Percentiles rank a stretch among this genome's conserved stretches.
Evolutionary conservation across 345 rosid genomes (phyloP).

Genomic region (Gossypioides kirkii): DNA sequence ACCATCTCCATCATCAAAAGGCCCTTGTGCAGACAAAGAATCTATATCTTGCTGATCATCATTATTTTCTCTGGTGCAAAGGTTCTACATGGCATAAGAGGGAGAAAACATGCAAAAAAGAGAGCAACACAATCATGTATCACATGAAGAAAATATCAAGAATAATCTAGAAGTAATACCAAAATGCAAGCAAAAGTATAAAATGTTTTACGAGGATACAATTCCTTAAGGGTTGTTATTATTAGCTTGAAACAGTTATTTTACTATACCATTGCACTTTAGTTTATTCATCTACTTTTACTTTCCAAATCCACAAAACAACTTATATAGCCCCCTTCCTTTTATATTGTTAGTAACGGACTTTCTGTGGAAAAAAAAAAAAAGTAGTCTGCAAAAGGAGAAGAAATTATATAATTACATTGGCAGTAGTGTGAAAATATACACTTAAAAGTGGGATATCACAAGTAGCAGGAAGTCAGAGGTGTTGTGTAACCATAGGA

Average conservation of each 20-base stretch:
- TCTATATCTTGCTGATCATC: slow-evolving; percentile 27
- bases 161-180: not conserved
- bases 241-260: not conserved
- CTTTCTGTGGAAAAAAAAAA: not conserved
- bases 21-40: slow-evolving; percentile 22
- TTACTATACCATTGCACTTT: not conserved
- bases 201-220: not conserved
- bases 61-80: slow-evolving; percentile 26
- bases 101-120: slow-evolving; percentile 10
- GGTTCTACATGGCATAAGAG: slow-evolving; percentile 30
- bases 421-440: not conserved
- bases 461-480: not conserved
- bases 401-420: not conserved
- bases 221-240: not conserved
- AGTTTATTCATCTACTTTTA: not conserved
- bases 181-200: not conserved
- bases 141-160: slow-evolving; percentile 11
- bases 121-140: slow-evolving; percentile 2
- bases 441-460: not conserved
- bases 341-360: not conserved
- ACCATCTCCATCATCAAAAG: slow-evolving; percentile 25
- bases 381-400: not conserved
- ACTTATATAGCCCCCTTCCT: not conserved
- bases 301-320: slow-evolving; percentile 2
- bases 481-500: not conserved